Evolutionary conservation across 192 early-diverging fungal genomes (phyloP).

Genomic region (Backusella psychrophila): DNA sequence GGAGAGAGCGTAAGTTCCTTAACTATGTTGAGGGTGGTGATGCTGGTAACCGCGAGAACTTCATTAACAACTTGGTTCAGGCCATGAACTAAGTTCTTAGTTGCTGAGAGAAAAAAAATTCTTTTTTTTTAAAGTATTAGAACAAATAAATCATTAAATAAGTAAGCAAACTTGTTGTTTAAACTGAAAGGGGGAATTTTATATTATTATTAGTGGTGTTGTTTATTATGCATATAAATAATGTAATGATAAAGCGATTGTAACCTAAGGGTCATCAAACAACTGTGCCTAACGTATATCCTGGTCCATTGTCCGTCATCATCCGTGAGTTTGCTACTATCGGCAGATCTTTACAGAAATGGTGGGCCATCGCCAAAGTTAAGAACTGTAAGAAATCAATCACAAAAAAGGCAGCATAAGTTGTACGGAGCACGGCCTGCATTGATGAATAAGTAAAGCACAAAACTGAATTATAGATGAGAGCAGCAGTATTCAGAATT

Average conservation of each 20-base stretch:
- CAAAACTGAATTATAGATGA: neutral
- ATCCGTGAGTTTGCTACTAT: neutral
- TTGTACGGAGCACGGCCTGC: neutral
- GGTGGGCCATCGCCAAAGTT: neutral
- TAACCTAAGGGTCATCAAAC: too few species aligned
- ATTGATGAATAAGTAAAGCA: neutral
- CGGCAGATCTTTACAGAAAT: neutral
- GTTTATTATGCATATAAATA: neutral
- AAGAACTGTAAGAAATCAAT: neutral
- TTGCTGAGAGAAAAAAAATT: neutral
- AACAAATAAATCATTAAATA: conserved; percentile 9
- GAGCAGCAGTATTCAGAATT: neutral
- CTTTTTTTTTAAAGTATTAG: neutral
- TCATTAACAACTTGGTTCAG: conserved; percentile 95
- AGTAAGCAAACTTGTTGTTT: conserved; percentile 8
- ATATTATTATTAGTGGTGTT: neutral
- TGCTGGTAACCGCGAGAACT: conserved; percentile 94
- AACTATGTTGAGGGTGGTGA: conserved; percentile 99
- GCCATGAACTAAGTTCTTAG: conserved; percentile 87
- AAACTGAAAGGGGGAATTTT: neutral
- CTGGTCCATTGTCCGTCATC: neutral
- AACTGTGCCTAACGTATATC: neutral
- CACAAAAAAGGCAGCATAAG: neutral
- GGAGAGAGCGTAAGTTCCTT: conserved; percentile 84
- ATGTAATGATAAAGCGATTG: neutral